Evolutionary conservation across 1,139 yeast species (phyloP).

Genomic region (Kurtzmaniella quercitrusa): DNA sequence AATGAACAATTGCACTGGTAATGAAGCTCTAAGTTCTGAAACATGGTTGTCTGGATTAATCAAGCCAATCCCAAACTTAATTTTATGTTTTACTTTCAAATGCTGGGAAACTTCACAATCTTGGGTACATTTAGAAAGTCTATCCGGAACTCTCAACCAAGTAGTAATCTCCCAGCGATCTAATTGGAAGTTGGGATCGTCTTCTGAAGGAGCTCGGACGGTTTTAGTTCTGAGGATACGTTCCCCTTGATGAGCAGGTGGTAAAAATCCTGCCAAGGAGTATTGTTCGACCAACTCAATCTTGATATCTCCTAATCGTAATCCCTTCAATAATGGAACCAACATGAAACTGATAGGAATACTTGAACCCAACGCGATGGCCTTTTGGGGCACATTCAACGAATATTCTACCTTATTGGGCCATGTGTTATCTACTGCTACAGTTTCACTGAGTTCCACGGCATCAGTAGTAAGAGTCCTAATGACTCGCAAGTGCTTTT

Average conservation of each 20-base stretch:
- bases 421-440: slow-evolving; percentile 95
- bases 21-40: slow-evolving; percentile 70
- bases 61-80: slow-evolving; percentile 61
- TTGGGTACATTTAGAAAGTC: slow-evolving; percentile 73
- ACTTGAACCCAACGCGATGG: slow-evolving; percentile 83
- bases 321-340: slow-evolving; percentile 79
- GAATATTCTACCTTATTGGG: slow-evolving; percentile 90
- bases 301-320: slow-evolving; percentile 67
- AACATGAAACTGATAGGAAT: slow-evolving; percentile 66
- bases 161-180: slow-evolving; percentile 80
- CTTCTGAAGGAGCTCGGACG: slow-evolving; percentile 25
- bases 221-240: slow-evolving; percentile 43
- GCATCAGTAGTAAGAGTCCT: slow-evolving; percentile 87
- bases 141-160: slow-evolving; percentile 60
- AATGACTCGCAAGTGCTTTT: slow-evolving; percentile 75
- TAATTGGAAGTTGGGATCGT: slow-evolving; percentile 39
- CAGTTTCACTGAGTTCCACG: slow-evolving; percentile 83
- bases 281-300: slow-evolving; percentile 65
- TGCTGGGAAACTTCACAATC: slow-evolving; percentile 66
- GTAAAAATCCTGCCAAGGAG: slow-evolving; percentile 55
- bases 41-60: slow-evolving; percentile 72
- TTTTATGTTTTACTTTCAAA: slow-evolving; percentile 67
- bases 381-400: slow-evolving; percentile 80
- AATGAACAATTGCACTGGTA: slow-evolving; percentile 65
- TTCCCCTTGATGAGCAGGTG: slow-evolving; percentile 57